Evolutionary conservation across 1,284 basidiomycete genomes (phyloP).

Genomic region (Heterobasidion annosum): DNA sequence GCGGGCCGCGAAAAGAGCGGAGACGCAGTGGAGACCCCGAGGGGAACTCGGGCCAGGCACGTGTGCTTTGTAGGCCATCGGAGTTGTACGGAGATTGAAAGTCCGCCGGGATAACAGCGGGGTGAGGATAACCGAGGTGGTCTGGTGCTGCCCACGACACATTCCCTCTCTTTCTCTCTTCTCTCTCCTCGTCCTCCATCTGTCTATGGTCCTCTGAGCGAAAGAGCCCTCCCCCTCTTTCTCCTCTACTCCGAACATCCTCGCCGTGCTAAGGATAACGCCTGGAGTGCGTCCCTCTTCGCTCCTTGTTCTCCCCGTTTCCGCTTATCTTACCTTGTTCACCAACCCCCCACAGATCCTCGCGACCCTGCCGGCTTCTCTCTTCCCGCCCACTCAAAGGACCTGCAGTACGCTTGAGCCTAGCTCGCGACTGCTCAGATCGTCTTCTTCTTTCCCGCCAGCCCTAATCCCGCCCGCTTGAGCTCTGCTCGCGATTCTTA

Average conservation of each 20-base stretch:
- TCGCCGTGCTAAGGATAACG: conserved; percentile 73
- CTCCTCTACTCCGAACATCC: conserved; percentile 34
- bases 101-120: background rate
- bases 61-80: background rate
- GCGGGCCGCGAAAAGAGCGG: no score
- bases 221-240: conserved; percentile 14
- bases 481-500: conserved; percentile 19
- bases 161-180: background rate
- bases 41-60: background rate
- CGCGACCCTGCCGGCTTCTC: conserved; percentile 90
- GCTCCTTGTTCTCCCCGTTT: conserved; percentile 5
- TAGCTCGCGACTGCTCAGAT: conserved; percentile 42
- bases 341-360: conserved; percentile 45
- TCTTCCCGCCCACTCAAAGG: conserved; percentile 31
- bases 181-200: background rate
- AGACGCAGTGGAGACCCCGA: no score
- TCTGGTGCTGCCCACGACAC: background rate
- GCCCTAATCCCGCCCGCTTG: conserved; percentile 2
- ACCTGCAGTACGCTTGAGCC: conserved; percentile 56
- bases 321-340: conserved; percentile 1
- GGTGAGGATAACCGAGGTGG: background rate
- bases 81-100: background rate
- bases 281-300: conserved; percentile 46
- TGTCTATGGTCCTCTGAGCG: conserved; percentile 14
- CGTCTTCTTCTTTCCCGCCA: background rate